Evolutionary conservation across 768 basidiomycete genomes (phyloP).

Genomic region (Leccinum broughii): DNA sequence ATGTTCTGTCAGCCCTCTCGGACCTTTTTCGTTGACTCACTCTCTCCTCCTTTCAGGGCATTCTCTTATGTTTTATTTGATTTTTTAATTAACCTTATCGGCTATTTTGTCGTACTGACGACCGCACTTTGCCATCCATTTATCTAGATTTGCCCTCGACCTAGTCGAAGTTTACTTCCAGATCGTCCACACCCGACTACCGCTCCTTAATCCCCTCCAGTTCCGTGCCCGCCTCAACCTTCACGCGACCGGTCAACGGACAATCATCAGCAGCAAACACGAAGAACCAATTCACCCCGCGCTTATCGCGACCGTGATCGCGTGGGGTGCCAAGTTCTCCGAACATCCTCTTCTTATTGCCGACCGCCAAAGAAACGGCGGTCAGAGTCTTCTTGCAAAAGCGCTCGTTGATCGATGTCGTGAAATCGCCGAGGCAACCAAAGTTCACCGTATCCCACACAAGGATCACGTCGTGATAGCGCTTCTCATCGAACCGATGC

Average conservation of each 20-base stretch:
- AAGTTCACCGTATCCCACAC: constrained; percentile 79
- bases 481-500: constrained; percentile 78
- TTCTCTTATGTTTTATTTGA: constrained; percentile 27
- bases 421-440: constrained; percentile 83
- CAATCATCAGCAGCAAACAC: constrained; percentile 22
- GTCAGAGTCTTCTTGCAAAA: constrained; percentile 77
- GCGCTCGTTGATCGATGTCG: constrained; percentile 77
- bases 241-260: constrained; percentile 28
- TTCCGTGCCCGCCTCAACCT: constrained; percentile 73
- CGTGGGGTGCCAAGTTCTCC: constrained; percentile 93
- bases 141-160: constrained; percentile 80
- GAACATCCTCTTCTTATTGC: constrained; percentile 83
- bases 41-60: constrained; percentile 18
- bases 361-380: constrained; percentile 69
- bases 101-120: constrained; percentile 14
- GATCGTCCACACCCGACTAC: constrained; percentile 85
- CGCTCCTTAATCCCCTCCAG: constrained; percentile 80
- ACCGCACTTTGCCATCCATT: constrained; percentile 8
- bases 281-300: constrained; percentile 63
- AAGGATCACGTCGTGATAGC: constrained; percentile 82
- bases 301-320: constrained; percentile 81
- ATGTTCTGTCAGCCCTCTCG: not conserved
- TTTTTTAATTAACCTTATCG: constrained; percentile 31
- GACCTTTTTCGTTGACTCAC: not conserved
- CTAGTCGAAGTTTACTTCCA: constrained; percentile 95